Evolutionary conservation across 306 rosid genomes (phyloP).

Genomic region (Lupinus albus): DNA sequence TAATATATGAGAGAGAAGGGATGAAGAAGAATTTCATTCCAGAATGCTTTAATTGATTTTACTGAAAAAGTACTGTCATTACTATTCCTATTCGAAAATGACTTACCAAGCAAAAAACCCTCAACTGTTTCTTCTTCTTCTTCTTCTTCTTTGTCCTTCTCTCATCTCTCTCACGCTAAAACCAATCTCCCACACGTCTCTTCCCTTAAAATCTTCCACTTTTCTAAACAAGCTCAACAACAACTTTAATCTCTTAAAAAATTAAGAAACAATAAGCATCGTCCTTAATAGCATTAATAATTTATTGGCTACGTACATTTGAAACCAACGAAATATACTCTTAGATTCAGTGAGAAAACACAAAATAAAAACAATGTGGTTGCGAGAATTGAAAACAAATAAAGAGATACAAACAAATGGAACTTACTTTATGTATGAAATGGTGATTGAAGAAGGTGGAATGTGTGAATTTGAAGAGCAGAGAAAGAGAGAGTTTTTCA

Average conservation of each 20-base stretch:
- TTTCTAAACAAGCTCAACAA: neutral
- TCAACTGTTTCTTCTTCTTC: neutral
- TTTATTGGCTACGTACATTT: no score
- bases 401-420: no score
- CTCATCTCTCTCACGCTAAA: neutral
- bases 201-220: neutral
- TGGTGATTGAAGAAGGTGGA: neutral
- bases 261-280: no score
- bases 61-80: constrained; percentile 37
- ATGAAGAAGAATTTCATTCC: constrained; percentile 22
- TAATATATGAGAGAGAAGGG: neutral
- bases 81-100: constrained; percentile 62
- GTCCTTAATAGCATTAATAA: no score
- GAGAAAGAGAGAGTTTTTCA: neutral
- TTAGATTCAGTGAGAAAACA: no score
- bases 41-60: neutral
- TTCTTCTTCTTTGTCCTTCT: constrained; percentile 27
- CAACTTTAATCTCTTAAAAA: no score
- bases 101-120: constrained; percentile 60
- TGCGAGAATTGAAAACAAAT: no score
- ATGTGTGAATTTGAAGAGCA: neutral
- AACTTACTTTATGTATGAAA: neutral
- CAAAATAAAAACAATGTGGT: no score
- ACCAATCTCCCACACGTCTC: neutral
- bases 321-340: no score